phyloP scores from a whole-genome alignment of 2,329 filamentous ascomycete species.

The Talaromyces sp. region DNA sequence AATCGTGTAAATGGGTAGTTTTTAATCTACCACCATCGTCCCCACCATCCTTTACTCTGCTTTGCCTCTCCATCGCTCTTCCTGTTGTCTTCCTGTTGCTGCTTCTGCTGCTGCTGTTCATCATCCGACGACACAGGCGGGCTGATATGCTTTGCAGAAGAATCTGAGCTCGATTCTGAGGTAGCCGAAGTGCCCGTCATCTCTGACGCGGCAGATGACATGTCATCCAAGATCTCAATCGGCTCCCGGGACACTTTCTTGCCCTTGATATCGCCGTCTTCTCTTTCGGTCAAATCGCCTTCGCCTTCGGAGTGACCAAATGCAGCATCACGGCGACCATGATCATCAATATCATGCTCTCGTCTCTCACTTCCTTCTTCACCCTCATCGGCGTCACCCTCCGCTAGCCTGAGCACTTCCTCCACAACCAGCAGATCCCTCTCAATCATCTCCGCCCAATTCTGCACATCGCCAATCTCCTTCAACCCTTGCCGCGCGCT shows the following conservation, averaged over 20 bases:
- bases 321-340: not conserved
- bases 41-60: constrained; percentile 9
- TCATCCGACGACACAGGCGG: not conserved
- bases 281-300: constrained; percentile 8
- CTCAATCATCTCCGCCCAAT: constrained; percentile 60
- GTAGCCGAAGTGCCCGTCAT: constrained; percentile 10
- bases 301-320: constrained; percentile 2
- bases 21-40: constrained; percentile 9
- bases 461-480: constrained; percentile 60
- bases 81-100: not conserved
- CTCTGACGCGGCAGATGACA: constrained; percentile 8
- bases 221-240: constrained; percentile 6
- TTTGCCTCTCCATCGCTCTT: not conserved
- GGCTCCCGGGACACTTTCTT: constrained; percentile 5
- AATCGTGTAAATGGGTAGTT: not conserved
- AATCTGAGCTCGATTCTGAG: constrained; percentile 1
- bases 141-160: constrained; percentile 6
- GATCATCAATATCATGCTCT: not conserved
- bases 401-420: constrained; percentile 33
- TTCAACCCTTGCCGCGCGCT: constrained; percentile 53
- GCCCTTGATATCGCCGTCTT: not conserved
- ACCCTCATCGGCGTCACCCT: constrained; percentile 10
- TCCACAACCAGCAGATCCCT: constrained; percentile 40
- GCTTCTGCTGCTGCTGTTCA: not conserved
- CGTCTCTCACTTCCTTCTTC: constrained; percentile 1